Percentiles rank a stretch among this genome's conserved stretches.
These are phyloP conservation scores for Flagelloscypha sp. DNA, from an alignment of 768 basidiomycete genomes.

Conservation along the genomic window DNA sequence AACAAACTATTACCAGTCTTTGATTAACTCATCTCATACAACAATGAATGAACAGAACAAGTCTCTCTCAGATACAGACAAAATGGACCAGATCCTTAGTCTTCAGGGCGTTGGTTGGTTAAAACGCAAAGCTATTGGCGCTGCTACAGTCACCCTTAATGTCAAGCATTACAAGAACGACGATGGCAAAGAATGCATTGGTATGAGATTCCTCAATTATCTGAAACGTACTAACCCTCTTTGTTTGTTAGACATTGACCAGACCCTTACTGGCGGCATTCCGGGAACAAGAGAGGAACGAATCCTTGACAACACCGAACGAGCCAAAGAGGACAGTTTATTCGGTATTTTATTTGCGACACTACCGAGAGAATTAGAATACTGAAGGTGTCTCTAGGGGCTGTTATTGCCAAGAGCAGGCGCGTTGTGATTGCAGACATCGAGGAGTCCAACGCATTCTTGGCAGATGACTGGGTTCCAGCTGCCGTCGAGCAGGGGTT, in stretches of 20 bases:
- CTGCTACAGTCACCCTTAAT: constrained; percentile 48
- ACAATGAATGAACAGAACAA: no score
- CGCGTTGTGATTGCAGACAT: constrained; percentile 22
- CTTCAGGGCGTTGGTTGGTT: constrained; percentile 72
- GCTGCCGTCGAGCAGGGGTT: constrained; percentile 27
- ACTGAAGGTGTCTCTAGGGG: no score
- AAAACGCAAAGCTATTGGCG: constrained; percentile 48
- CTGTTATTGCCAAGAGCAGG: constrained; percentile 14
- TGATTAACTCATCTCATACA: no score
- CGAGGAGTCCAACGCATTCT: constrained; percentile 23
- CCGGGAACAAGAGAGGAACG: constrained; percentile 49
- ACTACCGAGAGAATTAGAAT: no score
- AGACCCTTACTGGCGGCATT: constrained; percentile 54
- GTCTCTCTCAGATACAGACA: constrained; percentile 47
- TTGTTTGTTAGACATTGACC: constrained; percentile 23
- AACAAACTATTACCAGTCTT: no score
- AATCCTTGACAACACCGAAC: constrained; percentile 47
- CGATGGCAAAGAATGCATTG: constrained; percentile 52
- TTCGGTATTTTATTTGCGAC: constrained; percentile 56
- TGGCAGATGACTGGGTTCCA: constrained; percentile 35
- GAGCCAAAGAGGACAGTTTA: constrained; percentile 45
- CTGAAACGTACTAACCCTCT: no score
- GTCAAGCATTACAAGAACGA: constrained; percentile 62
- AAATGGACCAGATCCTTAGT: constrained; percentile 55
- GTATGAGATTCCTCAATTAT: no score